These are phyloP conservation scores for Solanum bulbocastanum DNA, from an alignment of 257 asterid species.

Conservation along the genomic window DNA sequence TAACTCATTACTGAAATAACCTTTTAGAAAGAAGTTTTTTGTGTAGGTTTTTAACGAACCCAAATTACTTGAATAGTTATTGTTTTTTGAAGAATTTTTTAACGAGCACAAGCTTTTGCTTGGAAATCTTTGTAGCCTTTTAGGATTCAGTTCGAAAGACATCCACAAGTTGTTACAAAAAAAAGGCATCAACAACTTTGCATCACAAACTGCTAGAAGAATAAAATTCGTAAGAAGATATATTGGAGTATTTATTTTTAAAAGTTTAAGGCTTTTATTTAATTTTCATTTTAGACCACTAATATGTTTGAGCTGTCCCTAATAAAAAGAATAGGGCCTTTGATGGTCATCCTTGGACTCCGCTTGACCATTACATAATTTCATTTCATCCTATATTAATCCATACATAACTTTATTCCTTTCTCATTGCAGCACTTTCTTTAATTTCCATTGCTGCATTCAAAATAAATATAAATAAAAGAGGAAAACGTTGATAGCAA, in stretches of 20 bases:
- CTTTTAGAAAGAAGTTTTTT: no score
- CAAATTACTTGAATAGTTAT: no score
- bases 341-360: not conserved
- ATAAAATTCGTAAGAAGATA: no score
- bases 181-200: no score
- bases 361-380: not conserved
- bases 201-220: not conserved
- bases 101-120: not conserved
- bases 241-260: no score
- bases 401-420: not conserved
- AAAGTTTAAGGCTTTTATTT: not conserved
- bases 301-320: not conserved
- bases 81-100: not conserved
- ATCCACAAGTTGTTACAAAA: no score
- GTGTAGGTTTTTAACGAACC: no score
- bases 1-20: no score
- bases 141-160: no score
- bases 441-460: slow-evolving; percentile 1
- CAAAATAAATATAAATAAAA: not conserved
- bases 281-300: not conserved
- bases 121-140: no score
- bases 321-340: not conserved
- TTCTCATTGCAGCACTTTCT: not conserved
- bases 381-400: not conserved
- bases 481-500: not conserved